Base-by-base conservation (phyloP, 495 filamentous ascomycete genomes). In the Penicillium dipodomyicola region DNA sequence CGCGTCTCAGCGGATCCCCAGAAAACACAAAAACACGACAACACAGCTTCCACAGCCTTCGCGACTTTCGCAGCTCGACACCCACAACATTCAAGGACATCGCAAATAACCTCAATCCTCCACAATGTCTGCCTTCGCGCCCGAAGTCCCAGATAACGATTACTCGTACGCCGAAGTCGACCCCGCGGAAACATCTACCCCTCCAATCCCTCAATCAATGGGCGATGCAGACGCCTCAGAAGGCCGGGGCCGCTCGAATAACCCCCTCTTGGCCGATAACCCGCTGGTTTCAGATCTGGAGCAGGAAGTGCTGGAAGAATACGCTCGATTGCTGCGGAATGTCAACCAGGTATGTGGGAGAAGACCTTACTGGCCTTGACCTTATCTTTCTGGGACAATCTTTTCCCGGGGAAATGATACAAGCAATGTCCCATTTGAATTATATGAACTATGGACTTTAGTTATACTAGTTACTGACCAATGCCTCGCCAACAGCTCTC, bases 291-390 rank as follows among this genome's bases (percentile, higher is more conserved):
- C 88, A 0, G 87, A 90, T 5, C 82, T 94, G 9, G 92, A 98
- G 74, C 92, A 96, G 73, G 92, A 97, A 69, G 86, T 98, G 1
- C 79, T 98, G 0, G 90, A 96, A 39, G 94, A 97, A 72, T 98
- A 98, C 65, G 79, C 91, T 52, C 84, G 88, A 20, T 74, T 98
- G 23, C 82, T 93, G 2, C 85, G 87, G 63, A 97, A 97, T 67
- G 87, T 97, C 77, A 96, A 97, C 66, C 88, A 86, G 77, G 94
- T 93, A 71, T 19, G 63, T 20, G 39, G 29, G 35, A 49, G 46
- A 40, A 29, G 54, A 50, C 42, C 45, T 32, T n/a, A 22, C 23
- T 40, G 7, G 12, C 15, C 14, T 51, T 23, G 57, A 54, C 32
- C 23, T 39, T 23, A 22, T 52, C 35, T 41, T 25, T 29, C 29